These are phyloP conservation scores for Phytophthora pseudosyringae DNA, from an alignment of 352 stramenopile genomes.

Conservation along the genomic window DNA sequence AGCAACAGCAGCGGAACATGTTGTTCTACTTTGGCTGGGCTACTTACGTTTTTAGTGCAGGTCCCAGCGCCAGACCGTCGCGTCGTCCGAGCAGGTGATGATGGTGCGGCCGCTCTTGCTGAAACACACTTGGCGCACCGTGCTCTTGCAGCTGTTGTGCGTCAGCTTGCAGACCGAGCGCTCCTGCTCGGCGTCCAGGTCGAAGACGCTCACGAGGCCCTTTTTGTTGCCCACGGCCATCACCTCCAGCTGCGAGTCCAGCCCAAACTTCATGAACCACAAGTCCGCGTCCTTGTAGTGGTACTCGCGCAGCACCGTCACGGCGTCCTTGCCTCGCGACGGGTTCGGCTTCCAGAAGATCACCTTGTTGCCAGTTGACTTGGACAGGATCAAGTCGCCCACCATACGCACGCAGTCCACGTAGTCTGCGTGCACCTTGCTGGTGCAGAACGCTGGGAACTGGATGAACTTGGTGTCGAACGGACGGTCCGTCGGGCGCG, in stretches of 20 bases:
- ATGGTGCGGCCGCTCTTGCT: conserved; percentile 74
- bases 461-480: conserved; percentile 91
- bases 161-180: conserved; percentile 74
- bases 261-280: conserved; percentile 90
- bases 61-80: conserved; percentile 80
- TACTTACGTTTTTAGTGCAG: conserved; percentile 39
- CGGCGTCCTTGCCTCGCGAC: conserved; percentile 76
- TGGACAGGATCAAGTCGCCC: conserved; percentile 80
- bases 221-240: conserved; percentile 87
- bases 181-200: conserved; percentile 76
- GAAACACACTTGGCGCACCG: conserved; percentile 81
- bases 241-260: conserved; percentile 77
- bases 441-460: conserved; percentile 92
- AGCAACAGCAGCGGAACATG: neutral
- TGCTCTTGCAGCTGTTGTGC: conserved; percentile 79
- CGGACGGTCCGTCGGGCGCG: conserved; percentile 58
- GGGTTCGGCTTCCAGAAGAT: conserved; percentile 93
- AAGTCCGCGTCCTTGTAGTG: conserved; percentile 83
- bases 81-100: conserved; percentile 77
- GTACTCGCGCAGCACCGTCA: conserved; percentile 85
- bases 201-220: conserved; percentile 79
- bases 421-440: conserved; percentile 92
- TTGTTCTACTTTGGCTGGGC: neutral
- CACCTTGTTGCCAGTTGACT: conserved; percentile 89
- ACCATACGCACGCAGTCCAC: conserved; percentile 90